Conservation (phyloP, 2,329 filamentous ascomycete species). For the Passalora sequoiae region DNA sequence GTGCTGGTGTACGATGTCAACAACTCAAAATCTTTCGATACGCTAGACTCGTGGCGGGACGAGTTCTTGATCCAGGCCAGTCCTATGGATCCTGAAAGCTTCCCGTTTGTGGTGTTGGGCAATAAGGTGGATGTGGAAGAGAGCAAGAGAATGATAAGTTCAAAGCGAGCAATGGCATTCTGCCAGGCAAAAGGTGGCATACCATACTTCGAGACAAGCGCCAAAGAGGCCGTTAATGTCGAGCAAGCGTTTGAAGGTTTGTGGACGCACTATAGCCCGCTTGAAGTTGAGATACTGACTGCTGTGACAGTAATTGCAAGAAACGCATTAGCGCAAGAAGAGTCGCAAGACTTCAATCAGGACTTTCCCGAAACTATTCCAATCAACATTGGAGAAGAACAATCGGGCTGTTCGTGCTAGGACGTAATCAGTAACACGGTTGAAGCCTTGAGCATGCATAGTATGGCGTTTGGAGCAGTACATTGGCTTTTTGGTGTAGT, state of each 20-base stretch:
- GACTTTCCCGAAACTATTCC: constrained; percentile 98
- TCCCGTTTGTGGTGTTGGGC: constrained; percentile 94
- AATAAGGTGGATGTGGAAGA: constrained; percentile 99
- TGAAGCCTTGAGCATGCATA: constrained; percentile 10
- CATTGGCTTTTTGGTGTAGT: too few relatives aligned
- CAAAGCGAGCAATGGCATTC: constrained; percentile 93
- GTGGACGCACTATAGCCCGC: not conserved
- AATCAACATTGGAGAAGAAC: constrained; percentile 91
- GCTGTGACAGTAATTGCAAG: constrained; percentile 73
- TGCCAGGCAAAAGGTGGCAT: constrained; percentile 97
- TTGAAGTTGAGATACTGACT: constrained; percentile 8
- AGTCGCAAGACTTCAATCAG: constrained; percentile 94
- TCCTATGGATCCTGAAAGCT: constrained; percentile 91
- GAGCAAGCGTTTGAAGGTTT: constrained; percentile 72
- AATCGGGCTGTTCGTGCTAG: constrained; percentile 90
- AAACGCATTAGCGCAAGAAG: constrained; percentile 92
- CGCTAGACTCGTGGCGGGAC: constrained; percentile 95
- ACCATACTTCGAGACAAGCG: constrained; percentile 98
- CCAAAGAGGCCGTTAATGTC: constrained; percentile 97
- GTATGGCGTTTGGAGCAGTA: constrained; percentile 11
- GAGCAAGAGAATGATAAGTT: constrained; percentile 92
- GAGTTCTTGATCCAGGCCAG: constrained; percentile 98
- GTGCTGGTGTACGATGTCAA: constrained; percentile 98
- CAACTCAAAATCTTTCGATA: constrained; percentile 98
- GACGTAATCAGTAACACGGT: too few relatives aligned